Evolutionary conservation across 768 basidiomycete genomes (phyloP).

Genomic region (Dacryopinax spathularia): DNA sequence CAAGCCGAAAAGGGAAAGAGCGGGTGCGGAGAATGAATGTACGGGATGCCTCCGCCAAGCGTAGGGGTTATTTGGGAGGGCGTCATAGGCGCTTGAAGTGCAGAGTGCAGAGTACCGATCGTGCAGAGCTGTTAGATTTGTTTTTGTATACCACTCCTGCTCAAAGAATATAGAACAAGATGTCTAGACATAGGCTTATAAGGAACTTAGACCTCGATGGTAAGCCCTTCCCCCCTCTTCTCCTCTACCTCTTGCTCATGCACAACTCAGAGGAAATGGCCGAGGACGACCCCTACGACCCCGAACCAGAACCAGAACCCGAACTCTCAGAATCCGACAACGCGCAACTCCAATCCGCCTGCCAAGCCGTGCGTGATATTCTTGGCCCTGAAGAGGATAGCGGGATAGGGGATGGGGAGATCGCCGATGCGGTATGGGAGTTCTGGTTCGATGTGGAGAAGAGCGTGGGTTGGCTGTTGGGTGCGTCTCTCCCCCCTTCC

Average conservation of each 20-base stretch:
- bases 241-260: neutral
- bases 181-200: slow-evolving; percentile 88
- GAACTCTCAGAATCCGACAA: slow-evolving; percentile 36
- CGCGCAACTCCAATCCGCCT: slow-evolving; percentile 50
- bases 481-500: slow-evolving; percentile 34
- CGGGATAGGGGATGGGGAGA: slow-evolving; percentile 56
- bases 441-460: slow-evolving; percentile 71
- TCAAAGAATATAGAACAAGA: slow-evolving; percentile 20
- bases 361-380: slow-evolving; percentile 51
- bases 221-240: slow-evolving; percentile 6
- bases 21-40: neutral
- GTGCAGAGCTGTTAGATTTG: no score
- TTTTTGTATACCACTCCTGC: neutral
- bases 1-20: neutral
- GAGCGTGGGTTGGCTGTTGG: slow-evolving; percentile 57
- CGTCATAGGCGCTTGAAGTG: no score
- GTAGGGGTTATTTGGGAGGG: no score
- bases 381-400: slow-evolving; percentile 52
- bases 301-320: slow-evolving; percentile 45
- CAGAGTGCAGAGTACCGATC: no score
- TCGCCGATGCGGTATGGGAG: slow-evolving; percentile 76
- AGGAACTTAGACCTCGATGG: slow-evolving; percentile 63
- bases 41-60: neutral
- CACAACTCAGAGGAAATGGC: slow-evolving; percentile 58
- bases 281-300: slow-evolving; percentile 32